These are phyloP conservation scores for Ophiorrhiza pumila DNA, from an alignment of 257 asterid species.

Conservation along the genomic window DNA sequence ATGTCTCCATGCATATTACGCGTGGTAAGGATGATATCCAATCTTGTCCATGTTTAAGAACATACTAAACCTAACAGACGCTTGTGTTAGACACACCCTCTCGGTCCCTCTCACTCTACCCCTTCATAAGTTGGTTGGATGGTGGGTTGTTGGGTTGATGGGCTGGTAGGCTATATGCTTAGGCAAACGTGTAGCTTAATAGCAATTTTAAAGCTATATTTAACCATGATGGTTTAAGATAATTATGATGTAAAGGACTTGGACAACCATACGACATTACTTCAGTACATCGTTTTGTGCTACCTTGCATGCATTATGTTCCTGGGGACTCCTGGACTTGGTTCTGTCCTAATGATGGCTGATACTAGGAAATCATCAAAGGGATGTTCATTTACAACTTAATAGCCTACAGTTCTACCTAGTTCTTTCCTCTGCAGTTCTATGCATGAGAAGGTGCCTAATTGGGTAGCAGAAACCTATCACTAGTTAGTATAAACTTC, in stretches of 20 bases:
- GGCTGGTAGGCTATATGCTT: not conserved
- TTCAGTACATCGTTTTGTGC: not conserved
- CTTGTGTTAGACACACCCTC: too few relatives aligned
- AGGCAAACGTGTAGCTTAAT: not conserved
- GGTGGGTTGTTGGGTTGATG: too few relatives aligned
- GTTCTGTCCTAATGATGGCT: not conserved
- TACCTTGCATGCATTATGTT: not conserved
- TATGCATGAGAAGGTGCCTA: not conserved
- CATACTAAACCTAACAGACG: not conserved
- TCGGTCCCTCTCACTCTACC: not conserved
- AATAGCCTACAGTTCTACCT: too few relatives aligned
- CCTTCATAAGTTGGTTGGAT: not conserved
- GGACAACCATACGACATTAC: not conserved
- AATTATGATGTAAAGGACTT: not conserved
- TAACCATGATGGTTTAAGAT: not conserved
- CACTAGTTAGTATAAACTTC: not conserved
- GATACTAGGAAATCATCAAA: not conserved
- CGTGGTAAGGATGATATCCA: not conserved
- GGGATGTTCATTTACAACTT: not conserved
- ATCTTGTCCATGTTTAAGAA: not conserved
- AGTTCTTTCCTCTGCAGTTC: not conserved
- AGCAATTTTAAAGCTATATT: not conserved
- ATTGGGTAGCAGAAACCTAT: too few relatives aligned
- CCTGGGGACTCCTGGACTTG: not conserved
- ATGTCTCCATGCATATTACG: not conserved